phyloP scores from a whole-genome alignment of 441 rosid genomes.

The Eutrema salsugineum region DNA sequence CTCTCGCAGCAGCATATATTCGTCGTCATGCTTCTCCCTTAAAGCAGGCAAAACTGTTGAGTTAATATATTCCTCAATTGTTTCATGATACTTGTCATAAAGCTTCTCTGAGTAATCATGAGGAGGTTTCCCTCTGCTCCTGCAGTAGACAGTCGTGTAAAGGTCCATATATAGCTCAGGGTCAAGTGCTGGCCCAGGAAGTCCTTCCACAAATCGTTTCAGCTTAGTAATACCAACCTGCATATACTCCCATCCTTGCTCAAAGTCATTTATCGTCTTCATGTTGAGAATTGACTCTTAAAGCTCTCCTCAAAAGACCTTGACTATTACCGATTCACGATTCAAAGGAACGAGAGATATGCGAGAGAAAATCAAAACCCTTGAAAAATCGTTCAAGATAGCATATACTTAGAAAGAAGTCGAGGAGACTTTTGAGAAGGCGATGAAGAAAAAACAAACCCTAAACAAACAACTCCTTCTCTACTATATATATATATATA shows the following conservation, averaged over 20 bases:
- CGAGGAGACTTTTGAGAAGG: too few species aligned
- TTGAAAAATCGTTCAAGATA: too few species aligned
- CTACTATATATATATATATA: too few species aligned
- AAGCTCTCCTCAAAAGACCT: neutral
- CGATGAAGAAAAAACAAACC: too few species aligned
- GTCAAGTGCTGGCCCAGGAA: constrained; percentile 41
- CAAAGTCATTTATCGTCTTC: constrained; percentile 56
- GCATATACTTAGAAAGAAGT: too few species aligned
- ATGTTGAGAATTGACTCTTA: too few species aligned
- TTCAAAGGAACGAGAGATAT: too few species aligned
- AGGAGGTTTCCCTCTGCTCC: constrained; percentile 86
- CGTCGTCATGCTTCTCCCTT: constrained; percentile 74
- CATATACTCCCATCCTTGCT: constrained; percentile 77
- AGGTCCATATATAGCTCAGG: constrained; percentile 68
- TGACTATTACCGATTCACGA: too few species aligned
- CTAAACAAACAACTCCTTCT: too few species aligned
- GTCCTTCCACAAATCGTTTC: constrained; percentile 61
- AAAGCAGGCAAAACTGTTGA: constrained; percentile 61
- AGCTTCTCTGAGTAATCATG: constrained; percentile 79
- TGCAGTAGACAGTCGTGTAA: constrained; percentile 74
- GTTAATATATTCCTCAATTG: constrained; percentile 62
- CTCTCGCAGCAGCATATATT: constrained; percentile 80
- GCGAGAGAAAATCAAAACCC: too few species aligned
- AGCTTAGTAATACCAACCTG: constrained; percentile 64
- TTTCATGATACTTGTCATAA: constrained; percentile 69